Evolutionary conservation across 1,284 basidiomycete species (phyloP).

Genomic region (Irpex rosettiformis): DNA sequence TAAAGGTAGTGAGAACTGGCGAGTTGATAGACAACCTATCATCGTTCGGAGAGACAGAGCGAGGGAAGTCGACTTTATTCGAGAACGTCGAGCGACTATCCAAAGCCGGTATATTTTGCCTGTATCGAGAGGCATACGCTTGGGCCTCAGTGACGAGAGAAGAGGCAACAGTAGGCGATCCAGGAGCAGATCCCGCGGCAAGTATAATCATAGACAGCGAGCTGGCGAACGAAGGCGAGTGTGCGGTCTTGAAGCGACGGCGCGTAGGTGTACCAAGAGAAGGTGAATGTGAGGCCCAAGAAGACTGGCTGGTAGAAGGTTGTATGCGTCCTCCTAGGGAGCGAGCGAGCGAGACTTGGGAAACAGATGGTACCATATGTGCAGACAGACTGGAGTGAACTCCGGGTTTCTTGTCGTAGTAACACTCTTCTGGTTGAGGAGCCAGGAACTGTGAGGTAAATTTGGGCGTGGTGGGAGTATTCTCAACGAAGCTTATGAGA

Average conservation of each 20-base stretch:
- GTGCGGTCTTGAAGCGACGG: background rate
- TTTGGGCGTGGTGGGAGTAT: conserved; percentile 1
- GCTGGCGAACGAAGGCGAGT: conserved; percentile 16
- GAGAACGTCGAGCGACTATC: background rate
- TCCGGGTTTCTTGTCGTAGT: conserved; percentile 10
- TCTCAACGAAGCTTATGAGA: background rate
- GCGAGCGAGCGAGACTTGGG: conserved; percentile 2
- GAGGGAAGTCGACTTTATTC: conserved; percentile 3
- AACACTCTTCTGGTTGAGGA: conserved; percentile 3
- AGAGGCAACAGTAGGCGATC: conserved; percentile 16
- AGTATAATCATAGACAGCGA: conserved; percentile 19
- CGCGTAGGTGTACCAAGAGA: conserved; percentile 4
- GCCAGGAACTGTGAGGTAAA: conserved; percentile 3
- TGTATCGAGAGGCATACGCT: conserved; percentile 8
- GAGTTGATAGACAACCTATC: background rate
- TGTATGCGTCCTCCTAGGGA: conserved; percentile 1
- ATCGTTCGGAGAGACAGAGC: background rate
- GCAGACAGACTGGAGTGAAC: conserved; percentile 20
- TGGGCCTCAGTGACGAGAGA: conserved; percentile 13
- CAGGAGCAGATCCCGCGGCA: conserved; percentile 10
- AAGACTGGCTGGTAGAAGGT: background rate
- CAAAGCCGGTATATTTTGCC: conserved; percentile 12
- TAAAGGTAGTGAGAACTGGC: background rate
- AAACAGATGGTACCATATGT: conserved; percentile 17
- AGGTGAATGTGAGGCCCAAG: conserved; percentile 1